Evolutionary conservation across 1,139 yeast species (phyloP), one percentile per base, ranked within the genome.

Genomic region (Hemisphaericaspora xylofermentans): DNA sequence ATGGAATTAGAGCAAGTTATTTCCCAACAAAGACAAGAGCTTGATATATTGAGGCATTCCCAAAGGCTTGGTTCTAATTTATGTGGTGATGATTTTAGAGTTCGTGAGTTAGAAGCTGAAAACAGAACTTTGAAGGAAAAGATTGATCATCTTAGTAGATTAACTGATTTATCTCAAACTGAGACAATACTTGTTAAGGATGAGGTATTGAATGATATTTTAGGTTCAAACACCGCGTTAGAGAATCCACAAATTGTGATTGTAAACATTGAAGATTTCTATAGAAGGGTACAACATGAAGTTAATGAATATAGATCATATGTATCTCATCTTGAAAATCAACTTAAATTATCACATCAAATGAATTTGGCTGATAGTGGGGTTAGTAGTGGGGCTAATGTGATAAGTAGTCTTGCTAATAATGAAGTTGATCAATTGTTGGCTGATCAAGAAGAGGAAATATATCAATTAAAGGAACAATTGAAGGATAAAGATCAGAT

Each of bases 401-500:
- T 35, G 4, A 14, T 26, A 6, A 14, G 17, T 10, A 30, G 16
- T 7, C 35, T 36, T 17, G 39, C 10, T 6, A 21, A 29, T 16
- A 16, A 15, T 24, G 39, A 36, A 26, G 19, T 29, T n/a, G 22
- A 30, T 6, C 31, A 58, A 12, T 47, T 61, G 2, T 48, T 83
- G 44, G 71, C 71, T 44, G 89, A 82, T 32, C 84, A 84, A 50
- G 83, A 78, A 46, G 89, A 81, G 40, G 95, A 87, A 57, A 78
- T 88, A 9, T 58, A 67, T 38, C 88, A 82, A 42, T 66, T 89
- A 51, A 76, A 76, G 52, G 84, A 79, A 45, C 70, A 76, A 38
- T 61, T 87, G 39, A 74, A 76, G 41, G 79, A 73, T 51, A 89
- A 88, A 58, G 95, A 88, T 51, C 82, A 83, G 39, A 82, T 89